phyloP scores from a whole-genome alignment of 768 basidiomycete genomes.

The Lentinula guzmanii region DNA sequence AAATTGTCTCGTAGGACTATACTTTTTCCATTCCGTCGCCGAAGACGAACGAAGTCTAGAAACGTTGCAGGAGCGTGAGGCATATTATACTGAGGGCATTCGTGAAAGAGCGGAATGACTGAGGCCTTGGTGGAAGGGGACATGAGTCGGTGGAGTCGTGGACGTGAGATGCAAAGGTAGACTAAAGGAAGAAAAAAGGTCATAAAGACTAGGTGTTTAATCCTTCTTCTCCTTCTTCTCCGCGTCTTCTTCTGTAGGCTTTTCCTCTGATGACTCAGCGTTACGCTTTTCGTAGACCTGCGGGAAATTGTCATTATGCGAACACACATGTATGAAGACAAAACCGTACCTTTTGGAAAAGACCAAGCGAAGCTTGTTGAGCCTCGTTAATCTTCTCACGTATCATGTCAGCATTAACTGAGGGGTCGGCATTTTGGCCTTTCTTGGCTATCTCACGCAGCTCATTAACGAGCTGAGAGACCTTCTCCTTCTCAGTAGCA shows the following conservation, averaged over 20 bases:
- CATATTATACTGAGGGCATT: background rate
- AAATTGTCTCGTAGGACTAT: background rate
- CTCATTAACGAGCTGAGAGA: conserved; percentile 78
- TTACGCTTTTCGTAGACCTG: conserved; percentile 84
- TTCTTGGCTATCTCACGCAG: conserved; percentile 86
- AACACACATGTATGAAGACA: background rate
- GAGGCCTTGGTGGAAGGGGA: background rate
- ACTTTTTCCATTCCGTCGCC: conserved; percentile 1
- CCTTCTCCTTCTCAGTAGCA: conserved; percentile 88
- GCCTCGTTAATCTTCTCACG: conserved; percentile 91
- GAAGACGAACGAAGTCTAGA: background rate
- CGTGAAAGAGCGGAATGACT: conserved; percentile 4
- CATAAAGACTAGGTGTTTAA: conserved; percentile 28
- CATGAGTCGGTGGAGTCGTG: background rate
- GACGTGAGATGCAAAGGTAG: conserved; percentile 5
- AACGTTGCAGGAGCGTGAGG: conserved; percentile 1
- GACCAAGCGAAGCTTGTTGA: conserved; percentile 89
- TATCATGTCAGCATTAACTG: conserved; percentile 79
- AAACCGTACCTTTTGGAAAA: conserved; percentile 79
- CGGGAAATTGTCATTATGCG: background rate
- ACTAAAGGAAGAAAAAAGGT: conserved; percentile 6
- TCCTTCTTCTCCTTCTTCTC: conserved; percentile 78
- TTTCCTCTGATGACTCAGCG: conserved; percentile 47
- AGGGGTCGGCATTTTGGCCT: conserved; percentile 81
- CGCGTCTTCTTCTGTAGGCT: conserved; percentile 24